Base-by-base conservation (phyloP, 1,284 basidiomycete species). In the Leccinum griseonigrum region DNA sequence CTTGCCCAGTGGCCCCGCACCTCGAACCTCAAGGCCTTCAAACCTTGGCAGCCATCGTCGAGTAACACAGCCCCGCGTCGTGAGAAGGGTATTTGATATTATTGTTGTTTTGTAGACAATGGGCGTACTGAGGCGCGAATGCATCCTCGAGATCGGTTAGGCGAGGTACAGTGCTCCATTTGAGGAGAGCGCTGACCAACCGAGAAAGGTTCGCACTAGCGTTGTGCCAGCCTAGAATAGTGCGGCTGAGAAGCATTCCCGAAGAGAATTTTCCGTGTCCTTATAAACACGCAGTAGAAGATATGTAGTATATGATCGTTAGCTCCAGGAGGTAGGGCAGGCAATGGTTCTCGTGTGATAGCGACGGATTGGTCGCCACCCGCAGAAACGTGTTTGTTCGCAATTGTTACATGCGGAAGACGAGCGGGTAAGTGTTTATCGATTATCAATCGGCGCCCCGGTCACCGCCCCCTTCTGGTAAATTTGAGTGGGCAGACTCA, bases 381-480 rank as follows among this genome's bases (percentile, higher is more conserved):
- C 54, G 38, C 43, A 48, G 58, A 59, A 48, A 48, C 50, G 59
- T 61, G 61, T 56, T 60, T 51, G n/a, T 34, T 54, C 53, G 55
- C 26, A 63, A 69, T 60, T 62, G 59, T 56, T 43, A 36, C 60
- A 68, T 60, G 43, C 31, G 50, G 48, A 63, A 58, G 32, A 54
- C 54, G 56, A 32, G 52, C 52, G 52, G 60, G 63, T 56, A 40
- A 56, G 64, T 62, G 62, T 65, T 73, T 72, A 76, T 73, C 74
- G 74, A 74, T 73, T 72, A 76, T 73, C 74, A 74, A 74, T 75
- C 36, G 63, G 63, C 59, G 50, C 65, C 66, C 72, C 68, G 63
- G 62, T 56, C 43, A 46, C 43, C 18, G 38, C 14, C 64, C 54
- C 28, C 2, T 63, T 74, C 64, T 32, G 57, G 63, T 54, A 63